Percentiles rank a stretch among this genome's conserved stretches.
Evolutionary conservation across 2,329 filamentous ascomycete species (phyloP).

Genomic region (Chaetomiaceae sp.): DNA sequence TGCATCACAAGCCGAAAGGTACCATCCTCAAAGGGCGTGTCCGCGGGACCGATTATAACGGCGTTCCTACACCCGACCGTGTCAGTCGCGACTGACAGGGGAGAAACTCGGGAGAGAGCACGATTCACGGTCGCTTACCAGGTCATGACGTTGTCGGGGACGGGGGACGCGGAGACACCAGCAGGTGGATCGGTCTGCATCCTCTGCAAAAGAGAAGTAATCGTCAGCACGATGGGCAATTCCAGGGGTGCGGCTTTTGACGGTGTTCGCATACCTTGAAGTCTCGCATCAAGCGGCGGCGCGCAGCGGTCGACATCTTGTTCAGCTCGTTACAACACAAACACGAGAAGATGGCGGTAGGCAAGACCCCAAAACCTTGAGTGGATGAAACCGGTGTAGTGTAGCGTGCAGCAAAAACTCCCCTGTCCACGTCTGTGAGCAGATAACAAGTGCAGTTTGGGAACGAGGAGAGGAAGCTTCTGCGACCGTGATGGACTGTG

Average conservation of each 20-base stretch:
- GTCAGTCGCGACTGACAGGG: constrained; percentile 7
- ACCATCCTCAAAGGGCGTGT: constrained; percentile 96
- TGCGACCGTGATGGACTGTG: background rate
- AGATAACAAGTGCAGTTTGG: too few relatives aligned
- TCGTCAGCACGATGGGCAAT: constrained; percentile 9
- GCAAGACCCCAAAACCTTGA: background rate
- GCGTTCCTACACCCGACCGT: constrained; percentile 73
- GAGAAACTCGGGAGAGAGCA: too few relatives aligned
- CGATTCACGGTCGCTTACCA: constrained; percentile 57
- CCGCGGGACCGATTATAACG: constrained; percentile 93
- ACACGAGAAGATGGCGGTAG: background rate
- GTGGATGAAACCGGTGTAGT: too few relatives aligned
- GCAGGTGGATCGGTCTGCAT: constrained; percentile 99
- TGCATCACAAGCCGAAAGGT: constrained; percentile 98
- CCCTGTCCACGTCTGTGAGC: too few relatives aligned
- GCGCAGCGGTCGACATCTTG: constrained; percentile 75
- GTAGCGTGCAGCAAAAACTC: too few relatives aligned
- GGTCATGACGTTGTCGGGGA: constrained; percentile 96
- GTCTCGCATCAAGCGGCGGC: constrained; percentile 95
- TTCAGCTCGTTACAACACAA: background rate
- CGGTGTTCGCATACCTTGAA: constrained; percentile 67
- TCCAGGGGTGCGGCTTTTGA: background rate
- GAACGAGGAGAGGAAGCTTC: background rate
- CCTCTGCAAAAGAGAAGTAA: constrained; percentile 53
- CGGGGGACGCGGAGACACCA: constrained; percentile 90